Evolutionary conservation across 163 green algal genomes (phyloP), one percentile per base, ranked within the genome.

Genomic region (Scenedesmus sp.): DNA sequence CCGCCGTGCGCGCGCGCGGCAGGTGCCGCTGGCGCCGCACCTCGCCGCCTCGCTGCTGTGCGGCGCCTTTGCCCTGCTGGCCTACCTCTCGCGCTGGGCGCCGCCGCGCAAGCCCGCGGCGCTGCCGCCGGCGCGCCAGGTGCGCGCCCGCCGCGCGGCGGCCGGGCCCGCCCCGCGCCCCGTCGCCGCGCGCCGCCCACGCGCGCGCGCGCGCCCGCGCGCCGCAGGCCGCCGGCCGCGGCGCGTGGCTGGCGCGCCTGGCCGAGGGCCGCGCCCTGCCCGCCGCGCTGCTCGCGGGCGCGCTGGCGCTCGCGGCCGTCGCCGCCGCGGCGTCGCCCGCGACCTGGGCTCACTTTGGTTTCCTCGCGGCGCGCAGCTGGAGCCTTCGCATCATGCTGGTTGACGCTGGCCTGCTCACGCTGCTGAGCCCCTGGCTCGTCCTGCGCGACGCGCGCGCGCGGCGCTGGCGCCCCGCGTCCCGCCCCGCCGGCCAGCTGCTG

Each of bases 281-380:
- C 1, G 69, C 69, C 1, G 28, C 28, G 15, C 53, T 77, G 13
- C 36, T 67, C 4, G 69, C 51, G 3, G 54, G 36, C 0, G 42
- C 54, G 24, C 5, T 6, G 5, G 13, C 17, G 53, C 22, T 77
- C 14, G 29, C 42, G 6, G 31, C 11, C 54, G 17, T 77, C 13
- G n/a, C 31, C 2, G 7, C 44, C n/a, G 28, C 29, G 29, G 33
- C 29, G n/a, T 67, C n/a, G 17, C 39, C 69, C 24, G 69, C 69
- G 31, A 77, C 69, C 1, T 77, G 69, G 69, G 69, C 69, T 2
- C 69, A 77, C 15, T 67, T 77, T 60, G 69, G 69, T 36, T 77
- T 60, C 26, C 69, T 77, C 4, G 28, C 34, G 14, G 36, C n/a
- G 24, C 69, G 66, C 53, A 67, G 53, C 54, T 47, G 39, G 15